Conservation (phyloP, 352 stramenopile species). For the Globisporangium abappressorium region DNA sequence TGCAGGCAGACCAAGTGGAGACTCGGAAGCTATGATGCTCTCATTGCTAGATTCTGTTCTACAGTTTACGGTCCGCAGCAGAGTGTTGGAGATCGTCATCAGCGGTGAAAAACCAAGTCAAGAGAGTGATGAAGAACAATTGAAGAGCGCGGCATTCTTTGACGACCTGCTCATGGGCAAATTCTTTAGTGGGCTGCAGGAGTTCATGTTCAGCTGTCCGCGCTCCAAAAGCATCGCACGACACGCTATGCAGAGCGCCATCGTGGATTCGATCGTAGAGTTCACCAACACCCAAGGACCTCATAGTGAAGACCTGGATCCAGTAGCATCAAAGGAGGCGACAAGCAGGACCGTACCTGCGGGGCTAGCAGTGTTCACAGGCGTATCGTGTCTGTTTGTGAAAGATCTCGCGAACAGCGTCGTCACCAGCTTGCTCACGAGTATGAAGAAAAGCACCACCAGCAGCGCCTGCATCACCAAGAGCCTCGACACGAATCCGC, state of each 20-base stretch:
- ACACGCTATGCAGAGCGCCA: conserved; percentile 23
- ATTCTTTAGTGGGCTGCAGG: conserved; percentile 49
- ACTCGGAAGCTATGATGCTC: neutral
- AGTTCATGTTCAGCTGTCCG: conserved; percentile 51
- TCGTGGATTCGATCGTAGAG: conserved; percentile 13
- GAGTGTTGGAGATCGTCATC: conserved; percentile 13
- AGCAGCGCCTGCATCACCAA: neutral
- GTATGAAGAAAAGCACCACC: neutral
- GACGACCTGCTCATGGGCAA: conserved; percentile 67
- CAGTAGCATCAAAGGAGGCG: neutral
- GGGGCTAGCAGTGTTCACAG: conserved; percentile 32
- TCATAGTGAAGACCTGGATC: neutral
- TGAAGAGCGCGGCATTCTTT: conserved; percentile 14
- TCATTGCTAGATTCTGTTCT: conserved; percentile 24
- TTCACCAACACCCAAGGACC: neutral
- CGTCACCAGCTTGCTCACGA: conserved; percentile 17
- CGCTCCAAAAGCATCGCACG: conserved; percentile 28
- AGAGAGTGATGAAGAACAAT: neutral
- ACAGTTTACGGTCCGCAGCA: conserved; percentile 24
- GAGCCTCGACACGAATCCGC: neutral
- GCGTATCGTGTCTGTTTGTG: conserved; percentile 34
- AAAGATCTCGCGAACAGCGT: conserved; percentile 40
- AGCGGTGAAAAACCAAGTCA: neutral
- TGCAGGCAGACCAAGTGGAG: conserved; percentile 10
- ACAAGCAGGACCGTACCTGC: neutral